These are phyloP conservation scores for Dendrocalamus latiflorus DNA, from an alignment of 202 grass and related monocot genomes.

Conservation along the genomic window DNA sequence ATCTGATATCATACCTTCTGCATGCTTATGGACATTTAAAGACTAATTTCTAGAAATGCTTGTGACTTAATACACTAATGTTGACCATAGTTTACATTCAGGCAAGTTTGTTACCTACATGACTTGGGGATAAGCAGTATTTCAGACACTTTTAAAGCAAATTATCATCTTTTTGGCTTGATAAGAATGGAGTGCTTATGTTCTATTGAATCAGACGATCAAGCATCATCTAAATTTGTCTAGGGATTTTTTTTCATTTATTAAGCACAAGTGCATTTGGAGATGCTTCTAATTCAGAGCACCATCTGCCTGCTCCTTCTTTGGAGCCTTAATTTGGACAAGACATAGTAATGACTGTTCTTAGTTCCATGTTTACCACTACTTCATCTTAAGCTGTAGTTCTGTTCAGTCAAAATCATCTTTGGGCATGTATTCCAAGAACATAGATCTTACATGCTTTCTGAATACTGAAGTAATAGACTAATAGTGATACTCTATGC, in stretches of 20 bases:
- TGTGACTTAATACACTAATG: not conserved
- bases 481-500: not conserved
- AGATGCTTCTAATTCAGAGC: not conserved
- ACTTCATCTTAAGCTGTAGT: conserved; percentile 8
- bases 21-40: not conserved
- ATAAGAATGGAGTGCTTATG: not conserved
- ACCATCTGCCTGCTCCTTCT: not conserved
- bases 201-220: not conserved
- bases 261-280: not conserved
- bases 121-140: not conserved
- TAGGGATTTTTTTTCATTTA: not conserved
- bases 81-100: not conserved
- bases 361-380: not conserved
- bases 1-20: not conserved
- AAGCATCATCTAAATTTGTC: not conserved
- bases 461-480: not conserved
- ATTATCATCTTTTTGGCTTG: not conserved
- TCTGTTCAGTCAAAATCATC: not conserved
- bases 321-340: conserved; percentile 1
- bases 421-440: not conserved
- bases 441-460: not conserved
- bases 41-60: not conserved
- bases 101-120: not conserved
- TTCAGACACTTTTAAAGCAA: not conserved
- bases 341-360: not conserved